Evolutionary conservation across 371 early-diverging fungal species (phyloP), one percentile per base, ranked within the genome.

Genomic region (Mortierella sp.): DNA sequence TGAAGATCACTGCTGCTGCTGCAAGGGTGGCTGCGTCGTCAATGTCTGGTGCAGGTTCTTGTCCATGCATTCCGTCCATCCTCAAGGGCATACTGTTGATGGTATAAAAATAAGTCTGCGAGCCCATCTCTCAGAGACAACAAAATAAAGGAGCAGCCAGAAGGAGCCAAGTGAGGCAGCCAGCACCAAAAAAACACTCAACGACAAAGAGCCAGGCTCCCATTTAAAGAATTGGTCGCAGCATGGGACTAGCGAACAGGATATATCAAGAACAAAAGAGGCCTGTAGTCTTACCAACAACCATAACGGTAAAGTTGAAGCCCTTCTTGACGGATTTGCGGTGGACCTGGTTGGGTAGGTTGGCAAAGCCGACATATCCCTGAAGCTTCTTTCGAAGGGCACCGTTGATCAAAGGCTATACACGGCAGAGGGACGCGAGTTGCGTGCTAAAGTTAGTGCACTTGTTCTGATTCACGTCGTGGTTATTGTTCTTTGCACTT

Each of bases 281-380:
- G 50, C 18, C 26, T 28, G 42, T 41, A 28, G 51, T 63, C 89
- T 71, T 88, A 91, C 95, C 98, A 54, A 96, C 99, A 49, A 96
- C 96, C 98, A 98, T 98, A 72, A 94, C 70, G 61, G 97, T 98
- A 80, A 98, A 98, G 76, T 95, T 93, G 87, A 99, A 98, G n/a
- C 99, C 99, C 78, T 95, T 95, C 84, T 98, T 98, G 60, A 99
- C 94, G 14, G 95, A 94, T 82, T 96, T 96, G 78, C 97, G 93
- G 83, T 98, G 98, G 28, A 98, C 95, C 86, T 99, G 99, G 84
- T 98, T 96, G 56, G 99, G 99, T 64, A 98, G 88, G 82, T 95
- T 96, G 80, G 96, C 91, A 80, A 99, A 97, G 48, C 99, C 99
- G 58, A 98, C 99, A 80, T 94, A 94, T 21, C 95, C 96, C 67